A percentile compares a stretch with the other conserved stretches of the same genome.
Conservation (phyloP, 139 green algal genomes). For the Ettlia oleoabundans region DNA sequence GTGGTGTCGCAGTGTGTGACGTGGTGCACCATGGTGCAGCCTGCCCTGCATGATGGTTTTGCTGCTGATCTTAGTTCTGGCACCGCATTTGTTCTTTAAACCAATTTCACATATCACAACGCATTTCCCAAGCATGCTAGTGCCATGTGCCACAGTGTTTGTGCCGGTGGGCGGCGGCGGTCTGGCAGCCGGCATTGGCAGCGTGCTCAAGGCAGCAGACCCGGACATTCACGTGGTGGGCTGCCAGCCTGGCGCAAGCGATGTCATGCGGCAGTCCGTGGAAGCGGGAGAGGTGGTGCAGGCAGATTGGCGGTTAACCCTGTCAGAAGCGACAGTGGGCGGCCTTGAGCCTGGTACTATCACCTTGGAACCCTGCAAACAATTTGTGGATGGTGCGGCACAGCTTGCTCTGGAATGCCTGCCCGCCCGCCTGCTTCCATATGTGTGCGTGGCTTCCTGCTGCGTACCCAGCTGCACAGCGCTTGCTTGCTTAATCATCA, state of each 20-base stretch:
- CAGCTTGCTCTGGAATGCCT: too few relatives aligned
- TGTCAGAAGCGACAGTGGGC: conserved; percentile 65
- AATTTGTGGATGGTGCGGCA: conserved; percentile 44
- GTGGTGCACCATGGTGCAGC: too few relatives aligned
- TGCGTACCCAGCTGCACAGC: too few relatives aligned
- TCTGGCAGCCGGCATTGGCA: conserved; percentile 62
- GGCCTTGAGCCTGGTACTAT: conserved; percentile 60
- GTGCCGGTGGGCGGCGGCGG: conserved; percentile 76
- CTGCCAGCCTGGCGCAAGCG: conserved; percentile 56
- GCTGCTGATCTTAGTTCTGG: too few relatives aligned
- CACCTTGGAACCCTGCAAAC: conserved; percentile 57
- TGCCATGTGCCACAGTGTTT: too few relatives aligned
- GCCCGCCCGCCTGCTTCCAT: too few relatives aligned
- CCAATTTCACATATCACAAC: too few relatives aligned
- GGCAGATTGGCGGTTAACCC: conserved; percentile 40
- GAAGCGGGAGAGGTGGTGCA: conserved; percentile 47
- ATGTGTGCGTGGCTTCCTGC: too few relatives aligned
- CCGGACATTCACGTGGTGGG: conserved; percentile 58
- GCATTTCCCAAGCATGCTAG: too few relatives aligned
- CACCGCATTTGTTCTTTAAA: too few relatives aligned
- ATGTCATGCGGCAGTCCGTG: conserved; percentile 62
- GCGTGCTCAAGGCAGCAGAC: conserved; percentile 58
- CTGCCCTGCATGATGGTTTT: too few relatives aligned
- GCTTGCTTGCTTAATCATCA: too few relatives aligned
- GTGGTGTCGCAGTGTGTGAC: background rate